Conservation (phyloP, 139 green algal species). For the Zygnema cylindricum region DNA sequence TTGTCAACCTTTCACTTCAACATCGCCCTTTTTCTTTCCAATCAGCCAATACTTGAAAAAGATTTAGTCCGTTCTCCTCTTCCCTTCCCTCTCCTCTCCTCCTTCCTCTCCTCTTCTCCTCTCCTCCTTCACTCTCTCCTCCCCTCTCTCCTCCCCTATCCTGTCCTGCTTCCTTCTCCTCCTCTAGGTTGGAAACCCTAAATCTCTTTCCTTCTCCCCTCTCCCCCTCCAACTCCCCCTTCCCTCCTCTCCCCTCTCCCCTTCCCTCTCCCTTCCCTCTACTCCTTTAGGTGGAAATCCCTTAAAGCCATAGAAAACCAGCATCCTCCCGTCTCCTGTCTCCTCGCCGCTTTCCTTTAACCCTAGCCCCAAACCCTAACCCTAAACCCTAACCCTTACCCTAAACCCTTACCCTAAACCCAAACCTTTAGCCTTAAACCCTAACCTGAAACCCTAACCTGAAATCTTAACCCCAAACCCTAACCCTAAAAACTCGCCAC, state of each 20-base stretch:
- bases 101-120: background rate
- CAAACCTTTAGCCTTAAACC: background rate
- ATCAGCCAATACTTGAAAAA: background rate
- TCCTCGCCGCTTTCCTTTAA: background rate
- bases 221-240: background rate
- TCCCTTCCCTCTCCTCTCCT: background rate
- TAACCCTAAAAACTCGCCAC: background rate
- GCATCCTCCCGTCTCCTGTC: background rate
- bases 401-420: background rate
- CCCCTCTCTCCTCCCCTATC: background rate
- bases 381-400: background rate
- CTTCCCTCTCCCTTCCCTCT: background rate
- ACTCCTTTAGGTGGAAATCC: background rate
- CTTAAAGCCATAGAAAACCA: background rate
- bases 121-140: background rate
- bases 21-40: background rate
- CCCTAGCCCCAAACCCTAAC: background rate
- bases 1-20: background rate
- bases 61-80: background rate
- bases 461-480: background rate
- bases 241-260: slow-evolving; percentile 2
- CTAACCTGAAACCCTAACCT: background rate
- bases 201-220: background rate
- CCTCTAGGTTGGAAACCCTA: background rate
- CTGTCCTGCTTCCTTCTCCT: background rate